Base-by-base conservation (phyloP, 345 rosid species). In the Ceriops zippeliana region DNA sequence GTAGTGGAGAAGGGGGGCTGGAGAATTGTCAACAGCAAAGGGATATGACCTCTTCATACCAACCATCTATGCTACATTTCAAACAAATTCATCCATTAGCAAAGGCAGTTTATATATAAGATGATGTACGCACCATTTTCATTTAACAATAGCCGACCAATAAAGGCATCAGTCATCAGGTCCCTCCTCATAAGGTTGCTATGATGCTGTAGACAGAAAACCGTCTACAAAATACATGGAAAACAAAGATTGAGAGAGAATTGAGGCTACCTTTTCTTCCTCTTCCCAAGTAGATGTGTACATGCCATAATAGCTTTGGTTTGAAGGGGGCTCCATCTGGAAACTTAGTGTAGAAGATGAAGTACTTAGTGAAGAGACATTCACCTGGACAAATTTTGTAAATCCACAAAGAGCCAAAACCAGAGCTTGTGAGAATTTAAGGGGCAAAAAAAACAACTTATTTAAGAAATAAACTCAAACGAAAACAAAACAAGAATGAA, bases 281-380 rank as follows among this genome's bases (percentile, higher is more conserved):
- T 71, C 81, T 59, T 81, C 77, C 76, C 78, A 69, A 47, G 69
- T 19, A 22, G 82, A 72, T 65, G 62, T 54, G 66, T 56, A 70
- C 73, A 69, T 82, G 75, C 63, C 61, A 56, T 75, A 71, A 71
- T 70, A 74, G 64, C 67, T 82, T 86, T 86, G 90, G 92, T 85
- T 87, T 87, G 90, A 87, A 87, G 92, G 92, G 87, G 86, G 92
- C 88, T 87, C 90, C 80, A 73, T 81, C 60, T 73, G 86, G 73
- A 70, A 74, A 71, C 71, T 78, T 53, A 60, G 64, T 42, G 76
- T 54, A 28, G 87, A 61, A 56, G 81, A 66, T 65, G 89, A 64
- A 57, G 84, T 73, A 73, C 81, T 75, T 66, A 68, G 68, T 60
- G 88, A 78, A 63, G 86, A 76, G 24, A 70, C 79, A 77, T 80